Conservation (phyloP, 768 basidiomycete species). For the Agrocybe praecox region DNA sequence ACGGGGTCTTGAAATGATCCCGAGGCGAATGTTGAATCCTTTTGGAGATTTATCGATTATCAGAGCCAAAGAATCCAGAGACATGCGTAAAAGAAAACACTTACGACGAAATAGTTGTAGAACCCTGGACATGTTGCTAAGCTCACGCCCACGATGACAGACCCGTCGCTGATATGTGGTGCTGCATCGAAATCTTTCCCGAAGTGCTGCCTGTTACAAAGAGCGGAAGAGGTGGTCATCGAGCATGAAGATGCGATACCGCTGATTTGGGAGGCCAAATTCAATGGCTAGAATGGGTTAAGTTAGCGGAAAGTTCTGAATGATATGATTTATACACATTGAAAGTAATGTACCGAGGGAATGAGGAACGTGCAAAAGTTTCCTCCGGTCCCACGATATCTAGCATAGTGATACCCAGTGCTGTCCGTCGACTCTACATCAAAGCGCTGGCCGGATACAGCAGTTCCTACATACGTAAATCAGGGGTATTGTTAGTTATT, state of each 20-base stretch:
- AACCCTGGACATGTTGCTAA: background rate
- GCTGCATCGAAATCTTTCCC: background rate
- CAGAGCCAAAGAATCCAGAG: no score
- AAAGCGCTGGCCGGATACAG: background rate
- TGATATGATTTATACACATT: no score
- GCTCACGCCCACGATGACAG: background rate
- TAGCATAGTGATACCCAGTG: background rate
- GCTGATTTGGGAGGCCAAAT: background rate
- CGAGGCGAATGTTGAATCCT: background rate
- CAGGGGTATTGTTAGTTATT: background rate
- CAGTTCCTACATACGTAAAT: background rate
- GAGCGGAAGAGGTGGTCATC: background rate
- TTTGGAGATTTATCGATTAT: no score
- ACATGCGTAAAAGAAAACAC: no score
- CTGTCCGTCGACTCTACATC: background rate
- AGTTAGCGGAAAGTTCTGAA: no score
- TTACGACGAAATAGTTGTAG: constrained; percentile 1
- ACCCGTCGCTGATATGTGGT: background rate
- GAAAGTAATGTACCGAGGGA: background rate
- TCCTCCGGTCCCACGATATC: background rate
- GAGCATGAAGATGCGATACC: background rate
- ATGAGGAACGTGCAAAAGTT: constrained; percentile 1
- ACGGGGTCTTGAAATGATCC: background rate
- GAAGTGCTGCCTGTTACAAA: background rate
- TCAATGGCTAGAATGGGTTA: background rate